A percentile compares a stretch with the other conserved stretches of the same genome.
Conservation (phyloP, 2,329 filamentous ascomycete species). For the Pseudopithomyces maydicus region DNA sequence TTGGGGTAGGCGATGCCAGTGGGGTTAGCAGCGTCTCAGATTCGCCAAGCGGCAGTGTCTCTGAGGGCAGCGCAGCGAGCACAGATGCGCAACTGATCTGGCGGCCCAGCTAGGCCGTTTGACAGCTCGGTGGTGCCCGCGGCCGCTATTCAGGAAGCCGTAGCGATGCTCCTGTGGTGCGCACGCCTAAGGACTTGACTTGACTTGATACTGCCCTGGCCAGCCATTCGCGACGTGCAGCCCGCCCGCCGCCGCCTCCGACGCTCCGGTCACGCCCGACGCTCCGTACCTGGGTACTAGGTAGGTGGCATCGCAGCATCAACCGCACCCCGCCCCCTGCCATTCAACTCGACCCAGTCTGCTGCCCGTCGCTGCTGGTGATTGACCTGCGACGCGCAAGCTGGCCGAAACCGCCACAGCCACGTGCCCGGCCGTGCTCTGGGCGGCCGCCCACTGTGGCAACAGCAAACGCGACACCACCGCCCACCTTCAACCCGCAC, state of each 20-base stretch:
- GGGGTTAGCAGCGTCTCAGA: constrained; percentile 6
- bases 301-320: constrained; percentile 5
- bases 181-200: neutral
- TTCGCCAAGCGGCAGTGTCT: constrained; percentile 14
- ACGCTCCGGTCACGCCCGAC: neutral
- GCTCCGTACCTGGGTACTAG: no score
- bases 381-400: constrained; percentile 1
- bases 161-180: constrained; percentile 11
- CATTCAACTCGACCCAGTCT: neutral
- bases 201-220: neutral
- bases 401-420: constrained; percentile 29
- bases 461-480: constrained; percentile 11
- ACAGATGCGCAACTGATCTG: constrained; percentile 14
- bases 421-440: constrained; percentile 18
- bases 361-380: neutral
- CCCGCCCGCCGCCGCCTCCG: constrained; percentile 1
- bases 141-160: constrained; percentile 3
- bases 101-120: constrained; percentile 17
- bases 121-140: constrained; percentile 20
- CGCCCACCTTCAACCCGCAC: constrained; percentile 20
- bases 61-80: constrained; percentile 11
- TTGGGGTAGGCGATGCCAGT: constrained; percentile 11
- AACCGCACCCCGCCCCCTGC: constrained; percentile 1
- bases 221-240: constrained; percentile 3
- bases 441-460: constrained; percentile 11